A percentile compares a stretch with the other conserved stretches of the same genome.
Evolutionary conservation across 164 flowering plant species (phyloP).

Genomic region (Sedum album): DNA sequence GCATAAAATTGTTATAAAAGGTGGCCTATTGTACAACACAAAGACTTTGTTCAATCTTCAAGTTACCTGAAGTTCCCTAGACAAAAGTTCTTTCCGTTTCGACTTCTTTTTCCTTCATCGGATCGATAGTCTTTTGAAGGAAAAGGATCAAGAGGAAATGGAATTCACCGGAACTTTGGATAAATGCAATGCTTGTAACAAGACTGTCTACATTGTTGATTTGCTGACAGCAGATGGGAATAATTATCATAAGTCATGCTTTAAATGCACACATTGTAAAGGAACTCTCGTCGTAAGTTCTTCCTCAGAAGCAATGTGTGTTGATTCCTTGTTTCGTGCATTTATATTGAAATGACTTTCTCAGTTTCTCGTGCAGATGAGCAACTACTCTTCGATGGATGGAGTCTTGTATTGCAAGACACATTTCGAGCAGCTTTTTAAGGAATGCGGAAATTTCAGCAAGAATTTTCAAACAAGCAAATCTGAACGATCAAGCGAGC

Average conservation of each 20-base stretch:
- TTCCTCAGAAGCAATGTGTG: not conserved
- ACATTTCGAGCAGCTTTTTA: constrained; percentile 69
- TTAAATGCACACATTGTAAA: constrained; percentile 68
- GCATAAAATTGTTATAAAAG: not conserved
- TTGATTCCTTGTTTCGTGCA: too few relatives aligned
- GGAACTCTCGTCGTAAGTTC: constrained; percentile 51
- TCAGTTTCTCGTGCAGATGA: constrained; percentile 23
- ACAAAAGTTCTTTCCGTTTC: not conserved
- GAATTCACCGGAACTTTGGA: too few relatives aligned
- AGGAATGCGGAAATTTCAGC: too few relatives aligned
- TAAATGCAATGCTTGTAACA: constrained; percentile 64
- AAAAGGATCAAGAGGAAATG: constrained; percentile 56
- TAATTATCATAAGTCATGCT: constrained; percentile 55
- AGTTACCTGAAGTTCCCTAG: not conserved
- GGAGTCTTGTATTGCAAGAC: too few relatives aligned
- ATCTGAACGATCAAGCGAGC: too few relatives aligned
- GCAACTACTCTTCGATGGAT: constrained; percentile 79
- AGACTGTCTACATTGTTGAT: too few relatives aligned
- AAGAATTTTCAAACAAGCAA: too few relatives aligned
- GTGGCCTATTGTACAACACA: not conserved
- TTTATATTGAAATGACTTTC: too few relatives aligned
- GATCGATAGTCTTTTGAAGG: not conserved
- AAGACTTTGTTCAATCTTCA: not conserved
- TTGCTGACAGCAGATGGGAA: constrained; percentile 52
- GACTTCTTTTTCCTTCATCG: not conserved